A percentile compares a stretch with the other conserved stretches of the same genome.
Evolutionary conservation across 2,329 filamentous ascomycete genomes (phyloP).

Genomic region (Phaeosphaeriaceae sp.): DNA sequence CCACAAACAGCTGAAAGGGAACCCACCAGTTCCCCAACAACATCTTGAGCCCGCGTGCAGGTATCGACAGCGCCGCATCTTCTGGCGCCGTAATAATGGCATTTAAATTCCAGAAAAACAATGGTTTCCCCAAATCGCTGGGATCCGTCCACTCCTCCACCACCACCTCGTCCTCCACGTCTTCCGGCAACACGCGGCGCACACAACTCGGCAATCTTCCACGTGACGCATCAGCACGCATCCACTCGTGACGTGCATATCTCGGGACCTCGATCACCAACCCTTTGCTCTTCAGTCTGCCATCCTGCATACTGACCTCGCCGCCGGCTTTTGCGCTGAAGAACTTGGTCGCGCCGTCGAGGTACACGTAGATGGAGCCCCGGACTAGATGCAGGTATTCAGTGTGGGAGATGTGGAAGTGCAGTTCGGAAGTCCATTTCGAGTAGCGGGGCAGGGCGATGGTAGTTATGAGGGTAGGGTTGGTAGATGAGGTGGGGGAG

Average conservation of each 20-base stretch:
- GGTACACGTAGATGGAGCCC: constrained; percentile 43
- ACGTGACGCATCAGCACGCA: constrained; percentile 40
- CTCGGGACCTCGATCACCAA: constrained; percentile 46
- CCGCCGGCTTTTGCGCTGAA: constrained; percentile 18
- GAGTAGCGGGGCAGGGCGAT: constrained; percentile 55
- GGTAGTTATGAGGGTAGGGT: constrained; percentile 38
- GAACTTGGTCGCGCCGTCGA: constrained; percentile 12
- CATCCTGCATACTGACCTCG: not conserved
- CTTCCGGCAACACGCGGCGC: constrained; percentile 9
- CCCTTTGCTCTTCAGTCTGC: constrained; percentile 1
- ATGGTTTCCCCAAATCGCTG: constrained; percentile 53
- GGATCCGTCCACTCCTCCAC: constrained; percentile 59
- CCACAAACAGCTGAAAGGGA: constrained; percentile 27
- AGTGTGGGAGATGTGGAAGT: constrained; percentile 58
- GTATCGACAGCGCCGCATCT: not conserved
- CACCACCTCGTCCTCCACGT: constrained; percentile 44
- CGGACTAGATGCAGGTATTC: constrained; percentile 55
- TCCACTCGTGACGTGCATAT: constrained; percentile 56
- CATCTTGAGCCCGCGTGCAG: constrained; percentile 2
- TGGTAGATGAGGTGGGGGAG: constrained; percentile 19
- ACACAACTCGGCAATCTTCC: not conserved
- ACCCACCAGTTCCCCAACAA: constrained; percentile 23
- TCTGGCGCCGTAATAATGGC: constrained; percentile 31
- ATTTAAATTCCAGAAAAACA: constrained; percentile 61
- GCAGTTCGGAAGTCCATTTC: constrained; percentile 57